Evolutionary conservation across 768 basidiomycete genomes (phyloP).

Genomic region (Candolleomyces efflorescens): DNA sequence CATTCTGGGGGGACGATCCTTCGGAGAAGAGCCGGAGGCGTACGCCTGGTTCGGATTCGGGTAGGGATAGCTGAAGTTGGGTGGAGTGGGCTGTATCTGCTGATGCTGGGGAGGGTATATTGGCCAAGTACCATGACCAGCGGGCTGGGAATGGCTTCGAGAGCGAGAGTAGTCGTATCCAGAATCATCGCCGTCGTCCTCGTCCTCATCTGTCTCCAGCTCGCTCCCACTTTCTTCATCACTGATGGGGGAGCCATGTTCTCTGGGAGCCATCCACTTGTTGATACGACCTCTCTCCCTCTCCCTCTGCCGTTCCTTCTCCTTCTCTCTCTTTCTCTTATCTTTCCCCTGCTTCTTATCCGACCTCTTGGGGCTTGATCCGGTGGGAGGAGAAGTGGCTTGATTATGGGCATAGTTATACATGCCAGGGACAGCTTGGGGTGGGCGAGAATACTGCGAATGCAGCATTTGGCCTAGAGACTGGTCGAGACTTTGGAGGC

Average conservation of each 20-base stretch:
- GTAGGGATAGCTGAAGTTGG: too few relatives aligned
- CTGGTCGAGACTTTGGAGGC: background rate
- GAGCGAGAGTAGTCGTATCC: background rate
- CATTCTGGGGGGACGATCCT: background rate
- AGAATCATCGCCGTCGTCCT: background rate
- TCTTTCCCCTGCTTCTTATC: slow-evolving; percentile 3
- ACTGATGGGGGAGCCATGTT: background rate
- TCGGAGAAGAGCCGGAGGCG: background rate
- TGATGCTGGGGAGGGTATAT: background rate
- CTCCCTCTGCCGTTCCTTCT: slow-evolving; percentile 4
- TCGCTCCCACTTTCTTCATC: background rate
- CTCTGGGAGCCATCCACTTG: background rate
- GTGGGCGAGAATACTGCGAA: background rate
- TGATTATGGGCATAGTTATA: background rate
- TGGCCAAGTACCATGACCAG: background rate
- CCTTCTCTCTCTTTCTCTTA: slow-evolving; percentile 4
- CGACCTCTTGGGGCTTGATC: background rate
- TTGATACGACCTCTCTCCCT: background rate
- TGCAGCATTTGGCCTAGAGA: background rate
- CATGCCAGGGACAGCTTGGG: background rate
- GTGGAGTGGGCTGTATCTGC: background rate
- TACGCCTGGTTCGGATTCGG: background rate
- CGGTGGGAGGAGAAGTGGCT: background rate
- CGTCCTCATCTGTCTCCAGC: background rate
- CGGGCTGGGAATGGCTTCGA: background rate